These are phyloP conservation scores for Magnolia kwangsiensis DNA, from an alignment of 164 flowering plant species.

Conservation along the genomic window DNA sequence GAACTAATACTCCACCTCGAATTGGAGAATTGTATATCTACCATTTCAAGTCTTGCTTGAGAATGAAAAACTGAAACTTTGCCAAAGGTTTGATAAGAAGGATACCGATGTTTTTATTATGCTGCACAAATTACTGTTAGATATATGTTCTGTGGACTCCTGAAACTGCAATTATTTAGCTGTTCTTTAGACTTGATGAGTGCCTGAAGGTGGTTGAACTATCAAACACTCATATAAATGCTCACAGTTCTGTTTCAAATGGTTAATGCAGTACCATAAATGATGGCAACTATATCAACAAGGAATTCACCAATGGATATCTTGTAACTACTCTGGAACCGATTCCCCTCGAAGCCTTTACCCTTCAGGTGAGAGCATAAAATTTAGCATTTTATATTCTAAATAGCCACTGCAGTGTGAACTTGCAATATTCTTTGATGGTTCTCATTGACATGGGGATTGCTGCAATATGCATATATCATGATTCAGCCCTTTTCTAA, in stretches of 20 bases:
- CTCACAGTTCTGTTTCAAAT: conserved; percentile 6
- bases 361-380: conserved; percentile 71
- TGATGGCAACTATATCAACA: conserved; percentile 75
- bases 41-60: no score
- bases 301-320: conserved; percentile 83
- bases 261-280: conserved; percentile 66
- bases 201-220: not conserved
- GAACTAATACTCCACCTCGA: no score
- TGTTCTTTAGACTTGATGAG: not conserved
- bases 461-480: no score
- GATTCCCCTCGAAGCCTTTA: conserved; percentile 88
- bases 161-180: not conserved
- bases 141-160: not conserved
- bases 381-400: not conserved
- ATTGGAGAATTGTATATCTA: no score
- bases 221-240: not conserved
- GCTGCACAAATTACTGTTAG: not conserved
- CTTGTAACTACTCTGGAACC: conserved; percentile 81
- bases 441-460: not conserved
- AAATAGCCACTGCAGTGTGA: not conserved
- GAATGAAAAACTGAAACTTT: no score
- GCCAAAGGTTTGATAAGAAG: no score
- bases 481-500: no score
- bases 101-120: no score
- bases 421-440: not conserved